Evolutionary conservation across 305 asterid genomes (phyloP).

Genomic region (Fraxinus dipetala): DNA sequence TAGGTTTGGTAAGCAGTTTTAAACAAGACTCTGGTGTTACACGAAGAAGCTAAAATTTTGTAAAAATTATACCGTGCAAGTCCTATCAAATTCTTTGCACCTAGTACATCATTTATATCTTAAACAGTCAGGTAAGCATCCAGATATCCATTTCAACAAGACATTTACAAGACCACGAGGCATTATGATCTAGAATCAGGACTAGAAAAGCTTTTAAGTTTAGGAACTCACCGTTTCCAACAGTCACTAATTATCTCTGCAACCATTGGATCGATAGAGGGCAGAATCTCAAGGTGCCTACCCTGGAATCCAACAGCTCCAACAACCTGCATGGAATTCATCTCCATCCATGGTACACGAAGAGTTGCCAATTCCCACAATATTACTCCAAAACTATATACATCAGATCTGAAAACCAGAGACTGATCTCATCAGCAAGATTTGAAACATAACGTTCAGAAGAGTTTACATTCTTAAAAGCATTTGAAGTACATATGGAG

Average conservation of each 20-base stretch:
- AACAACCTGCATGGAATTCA: constrained; percentile 61
- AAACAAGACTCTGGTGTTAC: neutral
- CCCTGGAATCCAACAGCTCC: constrained; percentile 61
- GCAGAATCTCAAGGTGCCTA: constrained; percentile 43
- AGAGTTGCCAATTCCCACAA: constrained; percentile 55
- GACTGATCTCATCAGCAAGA: neutral
- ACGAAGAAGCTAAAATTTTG: neutral
- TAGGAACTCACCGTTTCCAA: constrained; percentile 44
- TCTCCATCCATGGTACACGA: constrained; percentile 49
- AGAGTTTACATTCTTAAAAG: neutral
- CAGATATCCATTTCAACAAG: neutral
- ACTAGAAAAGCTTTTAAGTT: neutral
- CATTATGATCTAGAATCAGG: neutral
- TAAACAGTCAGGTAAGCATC: neutral
- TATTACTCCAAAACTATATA: constrained; percentile 54
- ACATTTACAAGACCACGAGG: neutral
- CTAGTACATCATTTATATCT: neutral
- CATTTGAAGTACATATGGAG: neutral
- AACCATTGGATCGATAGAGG: constrained; percentile 38
- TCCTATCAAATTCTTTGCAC: neutral
- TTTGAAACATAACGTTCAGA: neutral
- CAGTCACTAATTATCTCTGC: constrained; percentile 48
- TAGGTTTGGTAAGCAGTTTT: neutral
- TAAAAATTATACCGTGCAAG: neutral
- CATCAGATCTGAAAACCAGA: constrained; percentile 45